A percentile compares a stretch with the other conserved stretches of the same genome.
These are phyloP conservation scores for Persicaria tinctoria DNA, from an alignment of 148 eudicot genomes.

Conservation along the genomic window DNA sequence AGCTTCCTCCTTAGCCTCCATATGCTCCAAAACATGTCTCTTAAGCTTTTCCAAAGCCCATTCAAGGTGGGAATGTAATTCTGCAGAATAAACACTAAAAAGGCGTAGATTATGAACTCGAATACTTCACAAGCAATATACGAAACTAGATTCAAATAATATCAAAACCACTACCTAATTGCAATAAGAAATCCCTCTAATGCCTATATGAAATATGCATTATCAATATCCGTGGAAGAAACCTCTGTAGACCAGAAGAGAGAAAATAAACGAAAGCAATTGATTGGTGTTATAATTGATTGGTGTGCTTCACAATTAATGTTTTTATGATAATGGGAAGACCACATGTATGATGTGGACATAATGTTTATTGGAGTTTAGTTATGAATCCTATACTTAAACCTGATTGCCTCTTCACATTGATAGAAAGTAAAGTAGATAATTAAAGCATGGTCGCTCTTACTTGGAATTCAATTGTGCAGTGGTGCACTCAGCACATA, in stretches of 20 bases:
- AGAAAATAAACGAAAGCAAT: neutral
- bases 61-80: too few species aligned
- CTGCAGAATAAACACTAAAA: too few species aligned
- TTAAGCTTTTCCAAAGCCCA: too few species aligned
- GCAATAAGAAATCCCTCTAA: too few species aligned
- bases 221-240: constrained; percentile 91
- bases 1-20: too few species aligned
- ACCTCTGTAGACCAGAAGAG: constrained; percentile 50
- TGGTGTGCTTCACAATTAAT: neutral
- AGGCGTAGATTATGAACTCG: too few species aligned
- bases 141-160: too few species aligned
- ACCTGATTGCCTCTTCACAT: neutral
- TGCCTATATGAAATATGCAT: too few species aligned
- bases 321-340: neutral
- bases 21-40: too few species aligned
- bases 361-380: neutral
- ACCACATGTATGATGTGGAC: neutral
- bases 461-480: constrained; percentile 95
- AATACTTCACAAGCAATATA: too few species aligned
- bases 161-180: too few species aligned
- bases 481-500: constrained; percentile 97
- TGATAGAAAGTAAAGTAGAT: neutral
- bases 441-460: constrained; percentile 16
- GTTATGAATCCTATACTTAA: neutral
- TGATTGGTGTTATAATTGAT: neutral